Evolutionary conservation across 371 early-diverging fungal genomes (phyloP).

Genomic region (Entomophthora muscae): DNA sequence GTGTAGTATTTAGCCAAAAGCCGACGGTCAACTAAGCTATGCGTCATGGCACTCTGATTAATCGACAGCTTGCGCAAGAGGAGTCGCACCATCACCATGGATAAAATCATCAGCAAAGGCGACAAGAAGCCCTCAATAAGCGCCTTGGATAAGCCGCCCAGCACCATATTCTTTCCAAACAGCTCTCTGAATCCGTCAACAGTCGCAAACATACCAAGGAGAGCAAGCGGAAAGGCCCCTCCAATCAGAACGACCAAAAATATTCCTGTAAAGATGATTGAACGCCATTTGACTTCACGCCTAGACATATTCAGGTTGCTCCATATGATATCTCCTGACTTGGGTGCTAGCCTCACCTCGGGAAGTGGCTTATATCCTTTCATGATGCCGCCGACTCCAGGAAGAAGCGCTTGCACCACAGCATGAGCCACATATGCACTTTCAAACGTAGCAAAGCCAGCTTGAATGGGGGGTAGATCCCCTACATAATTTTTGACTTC

Average conservation of each 20-base stretch:
- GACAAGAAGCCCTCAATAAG: background rate
- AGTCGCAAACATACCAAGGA: background rate
- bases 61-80: background rate
- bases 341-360: conserved; percentile 8
- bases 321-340: conserved; percentile 11
- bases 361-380: background rate
- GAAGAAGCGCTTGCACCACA: conserved; percentile 11
- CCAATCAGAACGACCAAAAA: background rate
- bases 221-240: background rate
- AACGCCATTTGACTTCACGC: background rate
- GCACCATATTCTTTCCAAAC: background rate
- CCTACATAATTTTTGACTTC: conserved; percentile 23
- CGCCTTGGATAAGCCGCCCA: background rate
- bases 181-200: background rate
- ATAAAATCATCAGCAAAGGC: background rate
- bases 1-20: conserved; percentile 4
- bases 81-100: background rate
- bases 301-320: background rate
- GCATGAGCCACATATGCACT: conserved; percentile 39
- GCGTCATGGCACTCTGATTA: background rate
- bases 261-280: background rate
- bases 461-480: conserved; percentile 30
- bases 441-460: conserved; percentile 56
- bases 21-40: conserved; percentile 3
- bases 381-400: background rate